These are phyloP conservation scores for Boletus eberwhitei DNA, from an alignment of 768 basidiomycete genomes.

Conservation along the genomic window DNA sequence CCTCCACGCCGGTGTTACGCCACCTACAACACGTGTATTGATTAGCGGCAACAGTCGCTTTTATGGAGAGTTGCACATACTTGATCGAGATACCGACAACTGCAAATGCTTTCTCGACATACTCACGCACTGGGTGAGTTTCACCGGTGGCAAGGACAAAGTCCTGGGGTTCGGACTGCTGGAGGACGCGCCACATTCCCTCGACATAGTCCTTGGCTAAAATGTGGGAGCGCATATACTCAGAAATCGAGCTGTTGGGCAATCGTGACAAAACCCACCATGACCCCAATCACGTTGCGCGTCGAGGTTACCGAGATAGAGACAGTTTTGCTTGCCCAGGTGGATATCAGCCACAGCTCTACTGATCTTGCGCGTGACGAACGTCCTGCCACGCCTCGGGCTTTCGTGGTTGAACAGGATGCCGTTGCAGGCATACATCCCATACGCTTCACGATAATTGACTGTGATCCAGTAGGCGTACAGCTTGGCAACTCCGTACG, in stretches of 20 bases:
- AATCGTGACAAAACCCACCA: constrained; percentile 45
- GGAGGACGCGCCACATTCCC: constrained; percentile 97
- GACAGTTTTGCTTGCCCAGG: constrained; percentile 81
- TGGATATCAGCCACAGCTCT: constrained; percentile 91
- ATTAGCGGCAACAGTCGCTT: constrained; percentile 1
- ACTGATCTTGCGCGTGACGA: constrained; percentile 94
- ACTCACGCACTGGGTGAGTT: constrained; percentile 93
- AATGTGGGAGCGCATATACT: neutral
- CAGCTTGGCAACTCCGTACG: constrained; percentile 94
- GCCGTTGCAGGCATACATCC: constrained; percentile 95
- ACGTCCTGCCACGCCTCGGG: constrained; percentile 89
- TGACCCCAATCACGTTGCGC: constrained; percentile 98
- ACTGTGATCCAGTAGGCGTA: constrained; percentile 90
- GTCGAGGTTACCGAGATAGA: constrained; percentile 94
- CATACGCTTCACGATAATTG: constrained; percentile 93
- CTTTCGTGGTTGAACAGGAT: constrained; percentile 99
- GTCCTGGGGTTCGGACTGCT: constrained; percentile 79
- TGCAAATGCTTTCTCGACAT: constrained; percentile 82
- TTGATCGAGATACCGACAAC: constrained; percentile 63
- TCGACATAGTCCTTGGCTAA: constrained; percentile 88
- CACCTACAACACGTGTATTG: constrained; percentile 47
- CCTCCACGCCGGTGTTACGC: constrained; percentile 72
- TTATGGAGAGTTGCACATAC: constrained; percentile 35
- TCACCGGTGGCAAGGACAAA: constrained; percentile 96
- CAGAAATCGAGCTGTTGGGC: neutral